Conservation (phyloP, 2,329 filamentous ascomycete species). For the Xylariaceae sp. region DNA sequence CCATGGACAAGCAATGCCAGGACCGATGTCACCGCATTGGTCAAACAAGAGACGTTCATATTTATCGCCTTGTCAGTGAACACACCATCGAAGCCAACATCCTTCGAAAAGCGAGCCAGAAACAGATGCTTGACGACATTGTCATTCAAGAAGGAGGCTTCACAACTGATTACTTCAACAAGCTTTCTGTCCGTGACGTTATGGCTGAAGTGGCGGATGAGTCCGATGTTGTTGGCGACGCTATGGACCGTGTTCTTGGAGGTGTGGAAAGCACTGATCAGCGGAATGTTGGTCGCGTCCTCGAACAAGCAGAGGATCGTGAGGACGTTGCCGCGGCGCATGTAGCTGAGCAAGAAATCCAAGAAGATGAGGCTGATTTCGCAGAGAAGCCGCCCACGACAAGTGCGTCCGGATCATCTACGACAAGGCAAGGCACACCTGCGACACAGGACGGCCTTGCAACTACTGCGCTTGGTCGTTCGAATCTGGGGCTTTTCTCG, state of each 20-base stretch:
- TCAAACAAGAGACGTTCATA: constrained; percentile 95
- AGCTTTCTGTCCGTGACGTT: constrained; percentile 66
- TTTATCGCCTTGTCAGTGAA: constrained; percentile 90
- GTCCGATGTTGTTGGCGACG: constrained; percentile 51
- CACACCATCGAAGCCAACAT: constrained; percentile 98
- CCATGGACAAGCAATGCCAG: constrained; percentile 99
- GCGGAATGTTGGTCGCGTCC: constrained; percentile 63
- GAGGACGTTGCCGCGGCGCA: constrained; percentile 89
- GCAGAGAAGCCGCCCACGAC: constrained; percentile 57
- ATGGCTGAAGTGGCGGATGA: constrained; percentile 59
- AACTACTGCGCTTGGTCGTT: constrained; percentile 30
- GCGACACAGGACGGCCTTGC: constrained; percentile 35
- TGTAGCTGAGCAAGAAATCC: constrained; percentile 83
- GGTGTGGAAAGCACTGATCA: constrained; percentile 60
- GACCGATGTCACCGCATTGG: constrained; percentile 96
- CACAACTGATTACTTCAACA: constrained; percentile 93
- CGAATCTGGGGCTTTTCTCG: constrained; percentile 38
- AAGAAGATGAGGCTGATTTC: constrained; percentile 83
- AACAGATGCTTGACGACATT: constrained; percentile 95
- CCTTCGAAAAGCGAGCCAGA: constrained; percentile 91
- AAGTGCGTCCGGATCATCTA: constrained; percentile 48
- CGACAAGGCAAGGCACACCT: constrained; percentile 51
- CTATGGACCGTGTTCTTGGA: constrained; percentile 83
- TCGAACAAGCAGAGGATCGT: constrained; percentile 87
- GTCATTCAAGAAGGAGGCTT: constrained; percentile 98